Evolutionary conservation across 139 green algal genomes (phyloP), one percentile per base, ranked within the genome.

Genomic region (Auxenochlorella pyrenoidosa): DNA sequence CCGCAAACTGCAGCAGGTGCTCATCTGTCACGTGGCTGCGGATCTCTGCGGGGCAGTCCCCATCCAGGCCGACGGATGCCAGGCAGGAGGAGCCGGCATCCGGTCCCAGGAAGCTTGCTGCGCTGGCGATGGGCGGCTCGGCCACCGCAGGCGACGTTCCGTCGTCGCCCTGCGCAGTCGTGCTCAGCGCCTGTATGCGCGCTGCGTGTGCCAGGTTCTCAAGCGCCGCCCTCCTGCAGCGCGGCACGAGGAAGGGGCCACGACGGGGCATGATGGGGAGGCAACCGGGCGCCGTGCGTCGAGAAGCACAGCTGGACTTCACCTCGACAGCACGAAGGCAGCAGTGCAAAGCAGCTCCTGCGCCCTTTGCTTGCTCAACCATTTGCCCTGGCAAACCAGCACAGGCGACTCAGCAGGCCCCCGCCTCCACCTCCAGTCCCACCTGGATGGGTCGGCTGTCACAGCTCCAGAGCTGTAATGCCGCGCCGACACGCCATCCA

Each of bases 1-100:
- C 90, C 26, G 93, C 93, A 86, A 96, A 92, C 86, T 96, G 92
- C 36, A 96, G 81, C 47, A 96, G 90, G 82, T 95, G 92, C 76
- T 89, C 89, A 72, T 94, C 90, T 6, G 85, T 95, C 3, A 95
- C 73, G 5, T 84, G 83, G 44, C 79, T 43, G 40, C 87, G 68
- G 21, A 92, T 85, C 18, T 78, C 70, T 71, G 72, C 19, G 0
- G 86, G 80, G 63, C 87, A 91, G 79, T 89, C 87, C 40, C 83
- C 87, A 44, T 92, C 89, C 47, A 92, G 58, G 30, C 89, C 89
- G 34, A 92, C 40, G 0, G 87, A 92, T 13, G 77, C 85, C 15
- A 91, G 40, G 26, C 71, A 81, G 22, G 89, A 88, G 47, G 21
- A 5, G 36, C 32, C 60, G 2, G 75, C 75, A 38, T 36, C 72